Conservation (phyloP, 1,139 yeast genomes). For the Zygosaccharomyces sapae region DNA sequence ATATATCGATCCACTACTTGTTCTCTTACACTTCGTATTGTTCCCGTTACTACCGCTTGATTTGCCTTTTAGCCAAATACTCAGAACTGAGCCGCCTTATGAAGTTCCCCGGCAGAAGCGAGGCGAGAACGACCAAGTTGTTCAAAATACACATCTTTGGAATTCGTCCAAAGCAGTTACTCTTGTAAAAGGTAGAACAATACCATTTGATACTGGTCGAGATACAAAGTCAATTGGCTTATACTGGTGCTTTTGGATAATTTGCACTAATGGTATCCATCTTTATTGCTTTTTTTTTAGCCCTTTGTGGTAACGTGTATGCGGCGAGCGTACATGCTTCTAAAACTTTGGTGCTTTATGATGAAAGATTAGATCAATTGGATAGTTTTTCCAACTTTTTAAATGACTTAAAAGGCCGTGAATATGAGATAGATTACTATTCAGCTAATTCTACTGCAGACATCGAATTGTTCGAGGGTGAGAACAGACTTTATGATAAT, state of each 20-base stretch:
- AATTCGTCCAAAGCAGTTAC: not conserved
- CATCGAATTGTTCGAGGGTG: constrained; percentile 41
- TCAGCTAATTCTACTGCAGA: constrained; percentile 30
- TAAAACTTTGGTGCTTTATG: constrained; percentile 39
- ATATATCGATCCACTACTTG: too few species aligned
- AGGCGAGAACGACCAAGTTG: constrained; percentile 1
- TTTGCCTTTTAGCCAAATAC: too few species aligned
- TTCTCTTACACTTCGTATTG: not conserved
- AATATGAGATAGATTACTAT: constrained; percentile 32
- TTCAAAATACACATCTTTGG: not conserved
- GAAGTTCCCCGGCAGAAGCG: not conserved
- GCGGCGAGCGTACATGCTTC: constrained; percentile 23
- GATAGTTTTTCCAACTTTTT: constrained; percentile 36
- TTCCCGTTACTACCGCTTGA: not conserved
- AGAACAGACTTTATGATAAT: constrained; percentile 48
- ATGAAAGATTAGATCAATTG: constrained; percentile 31
- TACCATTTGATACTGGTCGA: not conserved
- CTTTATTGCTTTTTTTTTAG: constrained; percentile 9
- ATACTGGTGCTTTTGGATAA: not conserved
- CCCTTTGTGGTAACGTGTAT: constrained; percentile 8
- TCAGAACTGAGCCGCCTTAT: not conserved
- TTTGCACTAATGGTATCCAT: constrained; percentile 8
- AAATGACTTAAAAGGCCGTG: constrained; percentile 33
- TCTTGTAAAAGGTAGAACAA: too few species aligned
- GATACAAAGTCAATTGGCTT: constrained; percentile 2